Base-by-base conservation (phyloP, 1,284 basidiomycete species). In the Melanopsichium pennsylvanicum region DNA sequence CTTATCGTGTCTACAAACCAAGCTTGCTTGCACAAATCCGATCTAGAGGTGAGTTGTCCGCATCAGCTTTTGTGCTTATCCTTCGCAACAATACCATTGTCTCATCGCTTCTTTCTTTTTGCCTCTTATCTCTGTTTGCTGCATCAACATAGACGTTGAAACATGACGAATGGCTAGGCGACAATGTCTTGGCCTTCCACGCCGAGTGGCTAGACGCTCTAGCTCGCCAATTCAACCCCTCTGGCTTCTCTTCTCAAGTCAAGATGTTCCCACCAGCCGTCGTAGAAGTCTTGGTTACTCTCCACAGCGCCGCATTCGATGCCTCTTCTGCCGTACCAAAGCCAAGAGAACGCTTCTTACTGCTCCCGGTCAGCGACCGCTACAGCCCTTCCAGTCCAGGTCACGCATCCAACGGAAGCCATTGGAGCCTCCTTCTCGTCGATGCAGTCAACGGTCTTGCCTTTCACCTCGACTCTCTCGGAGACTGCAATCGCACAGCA, bases 131-230 rank as follows among this genome's bases (percentile, higher is more conserved):
- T n/a, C n/a, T n/a, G n/a, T n/a, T n/a, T n/a, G n/a, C n/a, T n/a
- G n/a, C n/a, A n/a, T n/a, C n/a, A n/a, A n/a, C 8, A 19, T 38
- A 68, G 64, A 68, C 64, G 2, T 25, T 68, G 33, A 49, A 47
- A 15, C 37, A 46, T 5, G 58, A 58, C 26, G 64, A 68, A 25
- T 68, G 64, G 64, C 43, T 68, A 2, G 64, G 64, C 25, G 64
- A 68, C 40, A 68, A 68, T 34, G 52, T 68, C 6, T 31, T 68
- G 8, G 58, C 64, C 7, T 68, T 68, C 36, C 64, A 68, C 18
- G 64, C 64, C 16, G 64, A 68, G 26, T 68, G 64, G 64, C 54
- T 68, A 3, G 38, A 52, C 22, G 38, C 59, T n/a, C 52, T 68
- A 11, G 34, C 31, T 13, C 38, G 21, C 12, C 54, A 48, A 18